Conservation (phyloP, 2,329 filamentous ascomycete genomes). For the Harringtonia lauricola region DNA sequence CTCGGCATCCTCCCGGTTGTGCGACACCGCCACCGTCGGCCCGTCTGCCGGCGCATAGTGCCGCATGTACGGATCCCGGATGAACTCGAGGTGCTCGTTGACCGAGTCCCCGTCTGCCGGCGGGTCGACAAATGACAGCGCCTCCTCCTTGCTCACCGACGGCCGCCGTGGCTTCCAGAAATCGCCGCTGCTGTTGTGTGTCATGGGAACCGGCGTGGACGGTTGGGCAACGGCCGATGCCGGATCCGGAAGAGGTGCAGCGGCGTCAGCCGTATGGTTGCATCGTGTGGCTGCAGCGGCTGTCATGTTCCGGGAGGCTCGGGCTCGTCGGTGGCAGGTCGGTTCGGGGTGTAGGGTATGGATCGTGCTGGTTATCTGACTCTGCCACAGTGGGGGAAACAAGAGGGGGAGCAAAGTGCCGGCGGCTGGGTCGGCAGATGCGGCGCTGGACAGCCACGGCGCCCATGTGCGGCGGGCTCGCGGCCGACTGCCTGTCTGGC, state of each 20-base stretch:
- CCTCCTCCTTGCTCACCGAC: slow-evolving; percentile 26
- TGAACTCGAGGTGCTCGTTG: slow-evolving; percentile 40
- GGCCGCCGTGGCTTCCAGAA: slow-evolving; percentile 4
- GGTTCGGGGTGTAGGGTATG: neutral
- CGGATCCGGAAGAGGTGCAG: neutral
- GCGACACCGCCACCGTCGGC: slow-evolving; percentile 37
- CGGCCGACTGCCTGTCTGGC: neutral
- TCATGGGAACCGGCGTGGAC: neutral
- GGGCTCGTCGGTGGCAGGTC: neutral
- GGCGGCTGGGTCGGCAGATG: slow-evolving; percentile 7
- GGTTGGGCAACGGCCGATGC: neutral
- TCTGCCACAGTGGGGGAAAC: slow-evolving; percentile 6
- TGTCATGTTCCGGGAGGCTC: neutral
- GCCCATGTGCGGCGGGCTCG: neutral
- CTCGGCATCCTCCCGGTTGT: slow-evolving; percentile 34
- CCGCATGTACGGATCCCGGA: slow-evolving; percentile 41
- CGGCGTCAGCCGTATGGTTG: neutral
- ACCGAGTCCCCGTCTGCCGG: slow-evolving; percentile 34
- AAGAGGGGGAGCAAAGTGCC: slow-evolving; percentile 11
- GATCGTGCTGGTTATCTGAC: neutral
- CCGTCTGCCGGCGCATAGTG: slow-evolving; percentile 41
- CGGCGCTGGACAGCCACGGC: neutral
- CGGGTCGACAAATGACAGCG: slow-evolving; percentile 41
- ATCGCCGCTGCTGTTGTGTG: neutral
- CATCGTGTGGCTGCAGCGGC: neutral